Evolutionary conservation across 371 early-diverging fungal species (phyloP).

Genomic region (Mucor piriformis): DNA sequence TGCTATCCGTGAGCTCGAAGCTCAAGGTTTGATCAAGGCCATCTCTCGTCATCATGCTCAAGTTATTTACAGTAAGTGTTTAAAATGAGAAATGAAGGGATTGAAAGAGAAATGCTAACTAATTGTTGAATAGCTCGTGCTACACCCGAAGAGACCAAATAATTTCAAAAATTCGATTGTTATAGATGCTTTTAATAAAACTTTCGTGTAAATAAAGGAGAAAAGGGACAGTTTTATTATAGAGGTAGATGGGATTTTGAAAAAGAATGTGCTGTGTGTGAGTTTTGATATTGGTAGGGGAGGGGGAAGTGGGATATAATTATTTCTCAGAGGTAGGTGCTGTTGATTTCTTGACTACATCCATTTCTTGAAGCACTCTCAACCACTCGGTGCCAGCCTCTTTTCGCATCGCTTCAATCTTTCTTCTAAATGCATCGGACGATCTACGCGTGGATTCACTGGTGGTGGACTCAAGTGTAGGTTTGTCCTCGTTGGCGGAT

Average conservation of each 20-base stretch:
- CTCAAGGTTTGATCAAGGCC: conserved; percentile 89
- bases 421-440: conserved; percentile 49
- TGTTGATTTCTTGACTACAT: conserved; percentile 28
- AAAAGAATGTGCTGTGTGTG: too few relatives aligned
- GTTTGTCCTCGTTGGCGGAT: conserved; percentile 11
- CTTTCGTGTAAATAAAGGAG: background rate
- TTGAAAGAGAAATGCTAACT: background rate
- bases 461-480: background rate
- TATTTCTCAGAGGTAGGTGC: background rate
- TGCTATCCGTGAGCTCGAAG: conserved; percentile 92
- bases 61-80: conserved; percentile 86
- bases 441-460: conserved; percentile 14
- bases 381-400: conserved; percentile 71
- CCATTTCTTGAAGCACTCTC: conserved; percentile 63
- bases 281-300: too few relatives aligned
- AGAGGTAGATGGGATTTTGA: too few relatives aligned
- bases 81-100: background rate
- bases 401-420: conserved; percentile 63
- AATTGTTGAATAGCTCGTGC: conserved; percentile 58
- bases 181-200: background rate
- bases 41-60: conserved; percentile 91
- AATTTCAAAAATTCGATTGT: background rate
- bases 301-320: background rate
- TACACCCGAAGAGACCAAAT: conserved; percentile 63
- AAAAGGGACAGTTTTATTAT: too few relatives aligned